These are phyloP conservation scores for Oenanthe sinensis DNA, from an alignment of 129 eudicot species.

Conservation along the genomic window DNA sequence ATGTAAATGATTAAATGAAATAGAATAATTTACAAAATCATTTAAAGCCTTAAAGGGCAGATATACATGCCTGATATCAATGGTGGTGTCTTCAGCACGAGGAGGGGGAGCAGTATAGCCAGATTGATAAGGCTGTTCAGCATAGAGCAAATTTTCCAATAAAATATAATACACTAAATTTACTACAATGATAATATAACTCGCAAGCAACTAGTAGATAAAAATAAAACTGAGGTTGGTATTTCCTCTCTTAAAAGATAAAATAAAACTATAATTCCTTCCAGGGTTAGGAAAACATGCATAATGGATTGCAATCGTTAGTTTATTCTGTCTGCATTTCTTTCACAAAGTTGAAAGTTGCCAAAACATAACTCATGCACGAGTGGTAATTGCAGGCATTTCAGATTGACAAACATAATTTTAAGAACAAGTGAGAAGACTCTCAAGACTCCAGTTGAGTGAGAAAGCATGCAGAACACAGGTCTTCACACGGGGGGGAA, in stretches of 20 bases:
- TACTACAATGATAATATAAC: neutral
- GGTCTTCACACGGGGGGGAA: neutral
- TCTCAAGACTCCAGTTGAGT: neutral
- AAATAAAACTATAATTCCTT: too few relatives aligned
- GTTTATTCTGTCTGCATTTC: neutral
- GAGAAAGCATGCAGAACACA: conserved; percentile 3
- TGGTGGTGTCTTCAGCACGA: conserved; percentile 42
- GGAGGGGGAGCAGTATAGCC: conserved; percentile 76
- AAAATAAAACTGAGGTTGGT: neutral
- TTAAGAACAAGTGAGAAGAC: neutral
- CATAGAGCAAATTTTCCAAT: neutral
- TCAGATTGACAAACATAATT: neutral
- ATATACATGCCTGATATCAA: conserved; percentile 58
- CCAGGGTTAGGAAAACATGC: neutral
- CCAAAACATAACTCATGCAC: neutral
- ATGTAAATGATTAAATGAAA: neutral
- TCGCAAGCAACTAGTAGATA: too few relatives aligned
- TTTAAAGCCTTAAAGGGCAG: neutral
- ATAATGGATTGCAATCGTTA: neutral
- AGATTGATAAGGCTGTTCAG: conserved; percentile 49
- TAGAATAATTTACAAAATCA: neutral
- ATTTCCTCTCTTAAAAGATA: too few relatives aligned
- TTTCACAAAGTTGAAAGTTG: neutral
- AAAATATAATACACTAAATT: neutral
- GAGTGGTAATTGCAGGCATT: neutral